Conservation (phyloP, 2,329 filamentous ascomycete genomes). For the Alternaria panax region DNA sequence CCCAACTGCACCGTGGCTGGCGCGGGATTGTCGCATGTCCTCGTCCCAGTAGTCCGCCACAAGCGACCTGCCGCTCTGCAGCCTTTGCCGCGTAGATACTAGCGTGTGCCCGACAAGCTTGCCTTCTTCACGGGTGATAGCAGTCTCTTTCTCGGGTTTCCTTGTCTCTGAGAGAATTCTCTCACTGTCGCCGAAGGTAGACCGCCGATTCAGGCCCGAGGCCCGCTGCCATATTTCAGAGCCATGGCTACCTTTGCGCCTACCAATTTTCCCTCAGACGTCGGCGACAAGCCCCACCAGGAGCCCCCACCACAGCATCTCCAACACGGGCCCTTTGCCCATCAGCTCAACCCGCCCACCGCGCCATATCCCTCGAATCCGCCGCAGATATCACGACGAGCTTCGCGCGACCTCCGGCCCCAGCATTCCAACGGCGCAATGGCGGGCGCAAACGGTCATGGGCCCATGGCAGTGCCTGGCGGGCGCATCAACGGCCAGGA, state of each 20-base stretch:
- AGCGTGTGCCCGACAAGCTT: slow-evolving; percentile 18
- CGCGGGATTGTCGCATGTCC: slow-evolving; percentile 16
- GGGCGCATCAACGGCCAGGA: slow-evolving; percentile 43
- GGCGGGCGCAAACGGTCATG: slow-evolving; percentile 46
- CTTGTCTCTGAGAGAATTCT: slow-evolving; percentile 12
- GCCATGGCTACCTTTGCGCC: slow-evolving; percentile 43
- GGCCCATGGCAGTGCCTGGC: slow-evolving; percentile 48
- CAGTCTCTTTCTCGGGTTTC: slow-evolving; percentile 25
- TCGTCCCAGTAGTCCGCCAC: slow-evolving; percentile 46
- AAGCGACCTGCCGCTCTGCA: slow-evolving; percentile 23
- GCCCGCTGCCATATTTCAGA: slow-evolving; percentile 11
- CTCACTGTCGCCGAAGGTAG: slow-evolving; percentile 8
- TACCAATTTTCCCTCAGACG: slow-evolving; percentile 25
- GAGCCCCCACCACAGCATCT: slow-evolving; percentile 38
- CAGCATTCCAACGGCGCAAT: slow-evolving; percentile 40
- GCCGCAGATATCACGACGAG: slow-evolving; percentile 35
- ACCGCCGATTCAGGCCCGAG: slow-evolving; percentile 11
- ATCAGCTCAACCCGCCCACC: slow-evolving; percentile 36
- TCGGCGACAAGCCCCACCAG: slow-evolving; percentile 42
- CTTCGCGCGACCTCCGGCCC: slow-evolving; percentile 43
- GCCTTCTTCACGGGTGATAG: slow-evolving; percentile 23
- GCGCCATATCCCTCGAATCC: slow-evolving; percentile 27
- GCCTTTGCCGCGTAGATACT: slow-evolving; percentile 29
- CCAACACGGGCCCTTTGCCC: slow-evolving; percentile 35
- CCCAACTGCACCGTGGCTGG: not conserved